A percentile compares a stretch with the other conserved stretches of the same genome.
Conservation (phyloP, 2,329 filamentous ascomycete species). For the Botrytis sinoallii region DNA sequence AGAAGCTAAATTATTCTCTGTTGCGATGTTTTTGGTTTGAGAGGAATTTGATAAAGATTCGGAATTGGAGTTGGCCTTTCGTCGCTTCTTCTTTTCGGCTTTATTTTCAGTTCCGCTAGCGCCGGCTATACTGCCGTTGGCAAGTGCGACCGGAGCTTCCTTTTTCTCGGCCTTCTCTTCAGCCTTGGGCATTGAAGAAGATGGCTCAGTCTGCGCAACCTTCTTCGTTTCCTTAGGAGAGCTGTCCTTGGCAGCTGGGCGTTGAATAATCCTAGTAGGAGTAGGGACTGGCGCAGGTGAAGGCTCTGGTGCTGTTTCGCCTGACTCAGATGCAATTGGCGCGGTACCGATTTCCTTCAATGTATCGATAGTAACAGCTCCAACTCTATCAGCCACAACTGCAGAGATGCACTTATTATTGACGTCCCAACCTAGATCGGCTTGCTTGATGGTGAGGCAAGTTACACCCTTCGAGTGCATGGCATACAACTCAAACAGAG, state of each 20-base stretch:
- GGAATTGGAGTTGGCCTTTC: slow-evolving; percentile 57
- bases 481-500: slow-evolving; percentile 89
- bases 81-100: slow-evolving; percentile 64
- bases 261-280: slow-evolving; percentile 32
- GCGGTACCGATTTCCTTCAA: slow-evolving; percentile 44
- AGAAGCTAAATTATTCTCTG: slow-evolving; percentile 35
- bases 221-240: slow-evolving; percentile 34
- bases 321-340: slow-evolving; percentile 20
- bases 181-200: slow-evolving; percentile 32
- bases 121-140: slow-evolving; percentile 32
- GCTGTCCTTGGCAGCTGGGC: slow-evolving; percentile 33
- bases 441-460: slow-evolving; percentile 78
- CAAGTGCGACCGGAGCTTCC: slow-evolving; percentile 19
- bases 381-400: slow-evolving; percentile 71
- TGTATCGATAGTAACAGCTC: slow-evolving; percentile 71
- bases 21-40: slow-evolving; percentile 36
- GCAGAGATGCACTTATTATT: slow-evolving; percentile 83
- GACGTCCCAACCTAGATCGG: slow-evolving; percentile 85
- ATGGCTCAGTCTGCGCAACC: slow-evolving; percentile 24
- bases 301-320: slow-evolving; percentile 21
- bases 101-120: slow-evolving; percentile 48
- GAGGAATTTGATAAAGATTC: slow-evolving; percentile 23
- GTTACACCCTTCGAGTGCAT: slow-evolving; percentile 99
- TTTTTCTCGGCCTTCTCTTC: slow-evolving; percentile 42
- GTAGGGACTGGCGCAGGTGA: slow-evolving; percentile 26